Conservation (phyloP, 202 grass and related monocot species). For the Elaeis oleifera region DNA sequence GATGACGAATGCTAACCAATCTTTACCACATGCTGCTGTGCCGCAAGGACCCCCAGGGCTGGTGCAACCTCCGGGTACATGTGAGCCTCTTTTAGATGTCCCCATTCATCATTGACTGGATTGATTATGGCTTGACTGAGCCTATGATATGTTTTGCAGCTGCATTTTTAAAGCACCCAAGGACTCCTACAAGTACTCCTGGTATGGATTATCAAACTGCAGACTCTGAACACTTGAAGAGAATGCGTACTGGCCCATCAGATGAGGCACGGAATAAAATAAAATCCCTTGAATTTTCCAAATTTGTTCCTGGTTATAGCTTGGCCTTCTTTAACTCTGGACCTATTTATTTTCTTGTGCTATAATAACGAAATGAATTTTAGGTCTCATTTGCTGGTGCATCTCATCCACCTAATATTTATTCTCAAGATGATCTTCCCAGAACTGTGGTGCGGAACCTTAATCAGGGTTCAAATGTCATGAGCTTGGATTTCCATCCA, state of each 20-base stretch:
- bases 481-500: slow-evolving; percentile 96
- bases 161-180: slow-evolving; percentile 92
- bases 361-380: slow-evolving; percentile 9
- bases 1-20: slow-evolving; percentile 94
- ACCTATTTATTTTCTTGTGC: too few relatives aligned
- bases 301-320: too few relatives aligned
- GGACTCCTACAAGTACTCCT: slow-evolving; percentile 67
- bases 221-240: slow-evolving; percentile 99
- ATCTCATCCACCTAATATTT: slow-evolving; percentile 71
- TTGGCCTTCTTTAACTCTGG: too few relatives aligned
- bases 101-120: slow-evolving; percentile 13
- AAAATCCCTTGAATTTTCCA: too few relatives aligned
- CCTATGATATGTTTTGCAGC: slow-evolving; percentile 37
- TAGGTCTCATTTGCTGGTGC: slow-evolving; percentile 87
- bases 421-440: slow-evolving; percentile 88
- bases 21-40: slow-evolving; percentile 68
- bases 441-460: slow-evolving; percentile 70
- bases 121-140: slow-evolving; percentile 1
- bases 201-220: slow-evolving; percentile 95
- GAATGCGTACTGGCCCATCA: slow-evolving; percentile 85
- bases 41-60: slow-evolving; percentile 77
- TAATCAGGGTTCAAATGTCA: slow-evolving; percentile 88
- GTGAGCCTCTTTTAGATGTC: slow-evolving; percentile 17
- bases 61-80: slow-evolving; percentile 75
- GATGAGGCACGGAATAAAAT: slow-evolving; percentile 58